These are phyloP conservation scores for Dioszegia aurantiaca DNA, from an alignment of 768 basidiomycete genomes.

Conservation along the genomic window DNA sequence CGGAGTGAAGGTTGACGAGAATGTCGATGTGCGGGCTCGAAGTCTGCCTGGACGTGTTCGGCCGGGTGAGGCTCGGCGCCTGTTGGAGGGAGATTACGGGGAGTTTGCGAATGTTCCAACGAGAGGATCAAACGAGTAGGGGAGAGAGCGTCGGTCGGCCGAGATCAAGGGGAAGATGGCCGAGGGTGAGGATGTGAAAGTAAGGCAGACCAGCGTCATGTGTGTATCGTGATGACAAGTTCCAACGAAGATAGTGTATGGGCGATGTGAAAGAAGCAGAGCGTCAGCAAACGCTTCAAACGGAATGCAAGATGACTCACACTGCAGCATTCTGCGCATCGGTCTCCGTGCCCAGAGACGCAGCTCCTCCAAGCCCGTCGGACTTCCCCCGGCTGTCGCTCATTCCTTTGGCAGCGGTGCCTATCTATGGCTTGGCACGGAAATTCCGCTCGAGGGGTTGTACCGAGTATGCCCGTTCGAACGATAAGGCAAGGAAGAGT, in stretches of 20 bases:
- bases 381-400: background rate
- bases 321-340: background rate
- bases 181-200: too few species aligned
- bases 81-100: background rate
- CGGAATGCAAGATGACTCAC: background rate
- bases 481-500: too few species aligned
- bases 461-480: too few species aligned
- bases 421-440: too few species aligned
- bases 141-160: background rate
- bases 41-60: background rate
- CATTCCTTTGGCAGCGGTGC: too few species aligned
- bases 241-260: too few species aligned
- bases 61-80: background rate
- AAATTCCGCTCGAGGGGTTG: too few species aligned
- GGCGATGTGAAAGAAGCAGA: too few species aligned
- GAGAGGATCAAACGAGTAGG: background rate
- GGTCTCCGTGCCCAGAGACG: background rate
- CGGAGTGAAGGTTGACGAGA: slow-evolving; percentile 25
- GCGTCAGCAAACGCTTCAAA: too few species aligned
- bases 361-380: background rate
- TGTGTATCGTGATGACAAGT: too few species aligned
- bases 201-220: too few species aligned
- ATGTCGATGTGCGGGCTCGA: slow-evolving; percentile 34
- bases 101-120: too few species aligned
- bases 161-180: background rate